phyloP scores from a whole-genome alignment of 2,329 filamentous ascomycete species.

The Leptographium radiaticola region DNA sequence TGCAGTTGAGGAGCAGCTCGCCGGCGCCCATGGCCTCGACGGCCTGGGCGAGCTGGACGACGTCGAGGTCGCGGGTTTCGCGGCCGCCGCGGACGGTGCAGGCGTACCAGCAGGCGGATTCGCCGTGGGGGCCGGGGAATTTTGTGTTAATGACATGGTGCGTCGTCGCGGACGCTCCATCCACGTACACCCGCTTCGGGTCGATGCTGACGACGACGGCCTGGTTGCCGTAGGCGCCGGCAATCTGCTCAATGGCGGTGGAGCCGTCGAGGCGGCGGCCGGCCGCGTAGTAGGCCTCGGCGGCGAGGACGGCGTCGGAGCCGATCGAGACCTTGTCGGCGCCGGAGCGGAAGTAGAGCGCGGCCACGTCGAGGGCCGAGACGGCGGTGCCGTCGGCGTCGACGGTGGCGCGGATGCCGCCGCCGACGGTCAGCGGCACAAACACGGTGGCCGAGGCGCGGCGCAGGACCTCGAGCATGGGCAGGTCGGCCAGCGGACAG shows the following conservation, averaged over 20 bases:
- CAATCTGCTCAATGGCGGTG: constrained; percentile 94
- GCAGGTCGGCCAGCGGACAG: constrained; percentile 79
- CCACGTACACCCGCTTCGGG: constrained; percentile 81
- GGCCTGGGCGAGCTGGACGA: constrained; percentile 72
- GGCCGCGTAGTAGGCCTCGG: constrained; percentile 73
- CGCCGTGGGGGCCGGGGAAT: constrained; percentile 59
- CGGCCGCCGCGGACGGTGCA: constrained; percentile 94
- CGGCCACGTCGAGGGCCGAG: constrained; percentile 85
- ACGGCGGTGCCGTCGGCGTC: constrained; percentile 78
- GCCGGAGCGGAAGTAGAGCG: constrained; percentile 92
- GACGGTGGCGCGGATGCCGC: constrained; percentile 84
- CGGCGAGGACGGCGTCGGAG: constrained; percentile 83
- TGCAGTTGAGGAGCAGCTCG: constrained; percentile 93
- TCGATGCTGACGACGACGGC: constrained; percentile 94
- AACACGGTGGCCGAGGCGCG: constrained; percentile 84
- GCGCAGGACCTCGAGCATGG: constrained; percentile 90
- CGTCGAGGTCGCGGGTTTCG: constrained; percentile 87
- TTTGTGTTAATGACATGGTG: constrained; percentile 60
- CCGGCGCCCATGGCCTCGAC: constrained; percentile 94
- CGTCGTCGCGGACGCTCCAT: constrained; percentile 53
- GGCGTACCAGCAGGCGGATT: constrained; percentile 87
- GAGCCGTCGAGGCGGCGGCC: constrained; percentile 59
- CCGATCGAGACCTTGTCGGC: constrained; percentile 97
- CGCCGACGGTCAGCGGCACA: constrained; percentile 88
- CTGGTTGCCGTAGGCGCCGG: constrained; percentile 84